Base-by-base conservation (phyloP, 495 filamentous ascomycete genomes). In the Extremus antarcticus region DNA sequence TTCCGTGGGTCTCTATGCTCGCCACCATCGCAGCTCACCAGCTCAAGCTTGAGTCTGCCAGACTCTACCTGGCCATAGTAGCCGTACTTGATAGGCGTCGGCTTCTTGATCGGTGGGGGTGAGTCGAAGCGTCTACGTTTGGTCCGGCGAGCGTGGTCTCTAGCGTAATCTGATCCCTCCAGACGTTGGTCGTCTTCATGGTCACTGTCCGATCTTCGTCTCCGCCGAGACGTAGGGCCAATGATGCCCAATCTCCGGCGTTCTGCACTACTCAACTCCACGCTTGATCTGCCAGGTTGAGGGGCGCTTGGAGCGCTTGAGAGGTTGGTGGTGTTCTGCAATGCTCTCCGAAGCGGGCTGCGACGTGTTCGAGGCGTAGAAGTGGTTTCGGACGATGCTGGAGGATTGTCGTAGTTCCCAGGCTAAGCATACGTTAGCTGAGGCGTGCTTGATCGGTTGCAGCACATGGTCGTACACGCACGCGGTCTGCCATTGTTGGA, bases 11-110 rank as follows among this genome's bases (percentile, higher is more conserved):
- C 73, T 67, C 35, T 72, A 52, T 80, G 78, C 43, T 82, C 77
- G 1, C 90, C 91, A 47, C 90, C 91, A 70, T 96, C 91, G 63
- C 90, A 97, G 73, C 80, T 88, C 17, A 82, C 79, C 50, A 95
- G 78, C 64, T 92, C 85, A 87, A 95, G 90, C 54, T 77, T 81
- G 54, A 95, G 68, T 56, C 78, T 73, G 13, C 88, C 88, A 0
- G 88, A 78, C 32, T 90, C 84, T 4, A 90, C 84, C 64, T 94
- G 89, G 17, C 90, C 90, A 64, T 81, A 86, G 59, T 81, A 79
- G 1, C 88, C 90, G 58, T 94, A 94, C 52, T 76, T 80, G 51
- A 90, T 84, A 3, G 76, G 19, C 17, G 24, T 52, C 25, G 4
- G 19, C 20, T 21, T 41, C 15, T 22, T 11, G 23, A 47, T 3